Percentiles rank a stretch among this genome's conserved stretches.
Evolutionary conservation across 192 early-diverging fungal species (phyloP).

Genomic region (Umbelopsis ramanniana): DNA sequence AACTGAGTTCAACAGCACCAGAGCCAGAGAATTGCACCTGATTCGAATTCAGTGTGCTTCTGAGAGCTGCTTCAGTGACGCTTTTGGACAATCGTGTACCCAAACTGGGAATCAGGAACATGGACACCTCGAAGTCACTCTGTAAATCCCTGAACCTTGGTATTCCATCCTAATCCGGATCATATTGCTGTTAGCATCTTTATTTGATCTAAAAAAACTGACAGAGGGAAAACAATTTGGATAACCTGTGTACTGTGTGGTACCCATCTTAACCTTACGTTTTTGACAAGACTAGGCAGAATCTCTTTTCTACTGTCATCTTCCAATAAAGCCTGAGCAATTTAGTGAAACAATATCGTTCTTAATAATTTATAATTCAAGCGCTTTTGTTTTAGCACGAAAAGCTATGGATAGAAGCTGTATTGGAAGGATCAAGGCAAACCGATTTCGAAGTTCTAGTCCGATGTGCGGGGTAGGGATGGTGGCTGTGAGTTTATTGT

Average conservation of each 20-base stretch:
- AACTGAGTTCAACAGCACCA: neutral
- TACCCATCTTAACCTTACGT: neutral
- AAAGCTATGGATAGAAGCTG: too few species aligned
- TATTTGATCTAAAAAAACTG: slow-evolving; percentile 18
- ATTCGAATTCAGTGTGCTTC: neutral
- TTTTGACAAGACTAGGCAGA: neutral
- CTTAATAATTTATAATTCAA: too few species aligned
- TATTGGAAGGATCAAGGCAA: too few species aligned
- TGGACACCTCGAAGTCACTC: neutral
- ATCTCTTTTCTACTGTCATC: neutral
- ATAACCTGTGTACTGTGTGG: neutral
- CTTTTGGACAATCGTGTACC: slow-evolving; percentile 14
- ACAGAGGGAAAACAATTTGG: neutral
- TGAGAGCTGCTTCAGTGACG: neutral
- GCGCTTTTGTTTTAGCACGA: too few species aligned
- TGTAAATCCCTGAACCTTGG: neutral
- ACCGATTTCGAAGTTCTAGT: neutral
- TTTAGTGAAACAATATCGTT: too few species aligned
- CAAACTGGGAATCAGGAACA: neutral
- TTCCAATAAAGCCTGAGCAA: too few species aligned
- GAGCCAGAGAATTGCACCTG: neutral
- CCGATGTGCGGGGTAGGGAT: neutral
- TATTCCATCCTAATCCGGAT: neutral
- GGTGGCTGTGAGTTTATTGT: neutral
- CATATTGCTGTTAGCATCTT: neutral